Base-by-base conservation (phyloP, 2,329 filamentous ascomycete species). In the Leptographium flavum region DNA sequence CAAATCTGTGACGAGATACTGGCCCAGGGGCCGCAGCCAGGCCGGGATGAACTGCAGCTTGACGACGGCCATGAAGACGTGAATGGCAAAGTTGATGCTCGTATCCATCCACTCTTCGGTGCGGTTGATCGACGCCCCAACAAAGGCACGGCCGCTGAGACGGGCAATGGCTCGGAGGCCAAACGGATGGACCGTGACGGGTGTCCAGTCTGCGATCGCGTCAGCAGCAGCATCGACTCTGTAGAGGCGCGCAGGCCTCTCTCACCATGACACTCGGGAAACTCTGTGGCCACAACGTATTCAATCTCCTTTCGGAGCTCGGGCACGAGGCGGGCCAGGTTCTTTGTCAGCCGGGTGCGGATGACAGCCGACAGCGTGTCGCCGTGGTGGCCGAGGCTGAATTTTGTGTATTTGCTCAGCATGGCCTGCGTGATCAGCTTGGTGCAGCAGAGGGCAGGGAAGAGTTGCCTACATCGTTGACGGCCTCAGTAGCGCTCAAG, bases 61-160 rank as follows among this genome's bases (percentile, higher is more conserved):
- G 45, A 70, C 55, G 40, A 69, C 59, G 39, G 67, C 62, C 52
- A 66, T 57, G 55, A 75, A 67, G 48, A 69, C 62, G 49, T 71
- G 63, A 21, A 69, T 57, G 42, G 69, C 67, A 53, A 69, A 74
- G 55, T 70, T 64, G 57, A 71, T 62, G 56, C 63, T 65, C 19
- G 68, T 67, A 40, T 68, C 60, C 60, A 76, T 66, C 73, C 73
- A 77, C 47, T 66, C 61, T 50, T 73, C 66, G 35, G 68, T 60
- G 17, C 71, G 70, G 52, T 67, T 72, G 45, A 76, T 60, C 14
- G 62, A 57, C 3, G 65, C 53, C 2, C 73, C 73, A 7, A 76
- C 66, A 49, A 76, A 76, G 5, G 70, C 64, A 19, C 67, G 62
- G 1, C 73, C 71, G 23, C 70, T 74, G 21, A 78, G 53, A 2